Evolutionary conservation across 805 yeast species (phyloP).

Genomic region (Wickerhamomyces subpelliculosus): DNA sequence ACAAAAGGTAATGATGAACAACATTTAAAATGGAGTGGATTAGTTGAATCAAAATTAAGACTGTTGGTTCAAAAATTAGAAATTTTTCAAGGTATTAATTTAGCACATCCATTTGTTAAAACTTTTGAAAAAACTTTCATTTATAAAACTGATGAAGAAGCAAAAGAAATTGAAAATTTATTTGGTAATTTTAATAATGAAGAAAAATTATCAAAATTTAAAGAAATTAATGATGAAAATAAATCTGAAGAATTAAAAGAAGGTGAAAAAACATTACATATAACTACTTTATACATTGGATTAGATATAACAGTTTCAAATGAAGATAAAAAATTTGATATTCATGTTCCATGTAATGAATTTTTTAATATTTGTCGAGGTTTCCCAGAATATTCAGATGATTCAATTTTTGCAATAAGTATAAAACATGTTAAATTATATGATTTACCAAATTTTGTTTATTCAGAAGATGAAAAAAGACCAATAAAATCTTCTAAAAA

Average conservation of each 20-base stretch:
- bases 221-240: slow-evolving; percentile 29
- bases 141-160: slow-evolving; percentile 46
- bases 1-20: slow-evolving; percentile 72
- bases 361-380: slow-evolving; percentile 75
- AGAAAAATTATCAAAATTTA: slow-evolving; percentile 27
- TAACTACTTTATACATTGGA: slow-evolving; percentile 80
- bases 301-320: slow-evolving; percentile 36
- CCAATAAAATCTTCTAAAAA: slow-evolving; percentile 58
- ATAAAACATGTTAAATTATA: slow-evolving; percentile 69
- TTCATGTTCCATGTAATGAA: slow-evolving; percentile 85
- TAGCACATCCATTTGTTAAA: slow-evolving; percentile 89
- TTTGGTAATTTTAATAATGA: slow-evolving; percentile 60
- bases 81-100: slow-evolving; percentile 58
- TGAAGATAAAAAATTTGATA: slow-evolving; percentile 62
- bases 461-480: slow-evolving; percentile 67
- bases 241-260: slow-evolving; percentile 27
- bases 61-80: slow-evolving; percentile 80
- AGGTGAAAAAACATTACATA: slow-evolving; percentile 36
- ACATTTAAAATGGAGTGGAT: slow-evolving; percentile 85
- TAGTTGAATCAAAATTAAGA: slow-evolving; percentile 85
- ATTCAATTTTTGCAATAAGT: slow-evolving; percentile 44
- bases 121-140: slow-evolving; percentile 53
- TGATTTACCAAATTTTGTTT: slow-evolving; percentile 83
- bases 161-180: slow-evolving; percentile 47
- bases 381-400: slow-evolving; percentile 62